Conservation (phyloP, 2,329 filamentous ascomycete genomes). For the Ceratocystis alfenasii region DNA sequence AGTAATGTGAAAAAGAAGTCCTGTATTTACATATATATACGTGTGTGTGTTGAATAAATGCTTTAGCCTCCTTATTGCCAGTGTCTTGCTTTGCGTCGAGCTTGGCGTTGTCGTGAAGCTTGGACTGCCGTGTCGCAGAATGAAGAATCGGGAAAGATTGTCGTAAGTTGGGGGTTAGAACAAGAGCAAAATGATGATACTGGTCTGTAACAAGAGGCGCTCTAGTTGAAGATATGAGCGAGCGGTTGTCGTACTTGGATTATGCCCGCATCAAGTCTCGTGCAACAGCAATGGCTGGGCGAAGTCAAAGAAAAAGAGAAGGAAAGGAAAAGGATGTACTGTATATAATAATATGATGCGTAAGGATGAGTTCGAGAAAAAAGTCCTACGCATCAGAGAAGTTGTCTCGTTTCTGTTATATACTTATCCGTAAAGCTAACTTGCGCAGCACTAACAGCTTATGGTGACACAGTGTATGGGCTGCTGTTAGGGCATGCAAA, state of each 20-base stretch:
- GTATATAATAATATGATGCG: neutral
- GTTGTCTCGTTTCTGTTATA: conserved; percentile 7
- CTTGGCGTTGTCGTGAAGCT: conserved; percentile 7
- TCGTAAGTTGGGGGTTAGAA: neutral
- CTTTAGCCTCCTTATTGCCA: neutral
- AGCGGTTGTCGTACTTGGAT: neutral
- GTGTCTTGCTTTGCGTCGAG: neutral
- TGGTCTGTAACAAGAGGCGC: conserved; percentile 12
- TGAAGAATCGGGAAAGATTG: neutral
- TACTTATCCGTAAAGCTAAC: neutral
- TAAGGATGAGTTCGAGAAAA: neutral
- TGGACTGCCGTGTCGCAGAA: conserved; percentile 3
- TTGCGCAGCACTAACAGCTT: conserved; percentile 6
- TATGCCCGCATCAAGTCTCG: neutral
- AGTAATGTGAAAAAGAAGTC: too few species aligned
- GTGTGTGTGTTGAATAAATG: neutral
- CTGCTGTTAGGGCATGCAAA: neutral
- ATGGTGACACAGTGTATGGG: neutral
- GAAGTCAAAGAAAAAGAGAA: neutral
- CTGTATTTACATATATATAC: neutral
- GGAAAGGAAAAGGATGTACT: neutral
- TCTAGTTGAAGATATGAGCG: neutral
- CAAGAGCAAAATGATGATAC: conserved; percentile 19
- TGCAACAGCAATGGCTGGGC: neutral
- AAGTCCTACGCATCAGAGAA: neutral